Conservation (phyloP, 768 basidiomycete species). For the Tulasnella sp. region DNA sequence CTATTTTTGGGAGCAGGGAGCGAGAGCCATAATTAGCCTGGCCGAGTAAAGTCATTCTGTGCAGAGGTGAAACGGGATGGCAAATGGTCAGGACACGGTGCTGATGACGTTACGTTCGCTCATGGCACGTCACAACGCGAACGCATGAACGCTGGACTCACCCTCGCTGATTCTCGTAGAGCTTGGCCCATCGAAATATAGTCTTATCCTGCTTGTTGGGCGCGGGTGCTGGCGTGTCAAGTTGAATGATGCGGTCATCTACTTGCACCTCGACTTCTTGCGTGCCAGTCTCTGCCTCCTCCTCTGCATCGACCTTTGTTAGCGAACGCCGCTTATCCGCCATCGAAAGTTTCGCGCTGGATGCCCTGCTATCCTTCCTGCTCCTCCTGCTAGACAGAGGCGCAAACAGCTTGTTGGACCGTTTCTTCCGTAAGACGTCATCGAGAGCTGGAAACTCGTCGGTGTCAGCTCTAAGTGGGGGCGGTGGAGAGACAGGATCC, state of each 20-base stretch:
- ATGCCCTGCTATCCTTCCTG: not conserved
- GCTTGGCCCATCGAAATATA: constrained; percentile 61
- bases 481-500: not conserved
- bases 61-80: not conserved
- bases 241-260: not conserved
- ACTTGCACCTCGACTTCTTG: not conserved
- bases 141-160: constrained; percentile 28
- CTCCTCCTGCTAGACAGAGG: not conserved
- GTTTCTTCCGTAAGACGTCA: constrained; percentile 6
- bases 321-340: constrained; percentile 23
- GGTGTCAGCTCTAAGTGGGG: not conserved
- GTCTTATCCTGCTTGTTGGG: not conserved
- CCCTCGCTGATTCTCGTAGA: constrained; percentile 84
- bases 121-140: not conserved
- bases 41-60: constrained; percentile 59
- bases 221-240: not conserved
- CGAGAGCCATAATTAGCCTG: constrained; percentile 61
- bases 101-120: not conserved
- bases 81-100: not conserved
- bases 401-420: not conserved
- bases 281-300: not conserved
- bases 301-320: not conserved
- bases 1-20: constrained; percentile 54
- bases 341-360: not conserved
- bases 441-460: not conserved